Percentiles rank a stretch among this genome's conserved stretches.
phyloP scores from a whole-genome alignment of 2,329 filamentous ascomycete species.

The Escovopsis sp. region DNA sequence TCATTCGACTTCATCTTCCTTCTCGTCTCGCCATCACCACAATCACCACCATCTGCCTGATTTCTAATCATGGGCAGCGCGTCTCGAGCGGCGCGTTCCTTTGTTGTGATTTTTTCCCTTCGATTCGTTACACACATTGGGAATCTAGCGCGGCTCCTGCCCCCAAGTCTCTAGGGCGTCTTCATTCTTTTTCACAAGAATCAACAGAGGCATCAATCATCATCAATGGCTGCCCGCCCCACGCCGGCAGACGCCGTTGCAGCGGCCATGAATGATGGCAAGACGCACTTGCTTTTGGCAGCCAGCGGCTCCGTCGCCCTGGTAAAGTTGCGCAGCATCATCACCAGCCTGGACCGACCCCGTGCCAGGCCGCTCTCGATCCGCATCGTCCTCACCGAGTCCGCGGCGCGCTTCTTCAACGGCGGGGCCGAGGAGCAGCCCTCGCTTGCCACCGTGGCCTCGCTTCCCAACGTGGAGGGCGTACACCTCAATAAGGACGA shows the following conservation, averaged over 20 bases:
- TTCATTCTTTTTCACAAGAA: not conserved
- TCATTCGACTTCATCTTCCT: no score
- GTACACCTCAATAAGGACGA: constrained; percentile 78
- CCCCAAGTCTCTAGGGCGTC: no score
- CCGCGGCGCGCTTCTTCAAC: constrained; percentile 59
- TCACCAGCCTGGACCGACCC: constrained; percentile 34
- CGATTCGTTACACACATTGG: no score
- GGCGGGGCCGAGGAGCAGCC: constrained; percentile 71
- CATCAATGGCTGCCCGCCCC: not conserved
- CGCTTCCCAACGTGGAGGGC: constrained; percentile 58
- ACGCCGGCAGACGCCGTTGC: constrained; percentile 19
- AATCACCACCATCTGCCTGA: no score
- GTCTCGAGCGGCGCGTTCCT: no score
- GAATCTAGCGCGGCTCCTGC: no score
- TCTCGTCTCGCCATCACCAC: no score
- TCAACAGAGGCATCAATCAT: not conserved
- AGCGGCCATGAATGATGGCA: constrained; percentile 21
- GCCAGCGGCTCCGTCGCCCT: constrained; percentile 55
- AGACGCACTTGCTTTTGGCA: constrained; percentile 27
- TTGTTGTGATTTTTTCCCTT: no score
- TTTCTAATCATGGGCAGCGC: no score
- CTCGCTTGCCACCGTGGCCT: constrained; percentile 39
- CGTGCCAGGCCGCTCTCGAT: constrained; percentile 47
- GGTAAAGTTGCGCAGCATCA: constrained; percentile 64
- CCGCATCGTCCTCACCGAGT: constrained; percentile 65